These are phyloP conservation scores for Rhododendron henanense DNA, from an alignment of 148 eudicot genomes.

Conservation along the genomic window DNA sequence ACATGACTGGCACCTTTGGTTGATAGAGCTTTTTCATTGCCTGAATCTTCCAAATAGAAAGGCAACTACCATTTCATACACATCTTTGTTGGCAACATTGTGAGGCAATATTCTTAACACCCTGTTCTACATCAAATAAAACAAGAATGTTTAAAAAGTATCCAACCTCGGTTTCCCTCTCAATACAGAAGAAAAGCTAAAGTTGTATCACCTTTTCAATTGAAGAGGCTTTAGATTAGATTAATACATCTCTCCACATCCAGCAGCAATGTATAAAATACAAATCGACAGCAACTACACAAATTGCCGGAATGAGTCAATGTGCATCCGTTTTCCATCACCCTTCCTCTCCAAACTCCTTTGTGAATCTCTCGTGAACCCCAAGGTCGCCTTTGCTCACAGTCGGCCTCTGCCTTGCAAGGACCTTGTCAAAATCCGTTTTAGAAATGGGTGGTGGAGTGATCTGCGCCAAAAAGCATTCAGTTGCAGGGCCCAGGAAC, in stretches of 20 bases:
- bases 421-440: slow-evolving; percentile 91
- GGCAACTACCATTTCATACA: neutral
- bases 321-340: slow-evolving; percentile 14
- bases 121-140: slow-evolving; percentile 5
- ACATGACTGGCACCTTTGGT: neutral
- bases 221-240: neutral
- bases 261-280: slow-evolving; percentile 16
- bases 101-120: neutral
- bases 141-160: neutral
- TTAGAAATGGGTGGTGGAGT: slow-evolving; percentile 82
- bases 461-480: slow-evolving; percentile 41
- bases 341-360: slow-evolving; percentile 99
- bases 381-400: slow-evolving; percentile 95
- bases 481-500: neutral
- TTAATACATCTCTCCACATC: slow-evolving; percentile 16
- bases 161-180: slow-evolving; percentile 1
- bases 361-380: slow-evolving; percentile 86
- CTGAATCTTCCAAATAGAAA: slow-evolving; percentile 5
- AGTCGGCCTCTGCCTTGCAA: slow-evolving; percentile 91
- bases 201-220: slow-evolving; percentile 1
- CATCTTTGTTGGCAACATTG: neutral
- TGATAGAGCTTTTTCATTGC: neutral
- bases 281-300: slow-evolving; percentile 5
- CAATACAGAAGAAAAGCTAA: neutral
- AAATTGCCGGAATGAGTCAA: neutral